Conservation (phyloP, 192 early-diverging fungal genomes). For the Backusella parvicylindrica region DNA sequence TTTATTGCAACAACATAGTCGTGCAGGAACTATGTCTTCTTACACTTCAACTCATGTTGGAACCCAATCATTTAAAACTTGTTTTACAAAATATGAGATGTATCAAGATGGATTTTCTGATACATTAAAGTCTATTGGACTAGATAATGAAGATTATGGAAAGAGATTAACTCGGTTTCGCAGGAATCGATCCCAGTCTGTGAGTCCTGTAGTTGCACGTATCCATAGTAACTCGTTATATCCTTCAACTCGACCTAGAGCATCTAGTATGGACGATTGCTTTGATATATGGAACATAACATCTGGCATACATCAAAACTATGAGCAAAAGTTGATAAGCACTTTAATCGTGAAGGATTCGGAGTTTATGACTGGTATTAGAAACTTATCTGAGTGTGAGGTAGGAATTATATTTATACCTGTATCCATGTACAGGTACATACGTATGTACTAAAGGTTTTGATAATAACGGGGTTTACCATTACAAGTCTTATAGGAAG, state of each 20-base stretch:
- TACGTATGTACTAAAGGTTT: not conserved
- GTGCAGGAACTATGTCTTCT: not conserved
- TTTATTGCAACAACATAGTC: not conserved
- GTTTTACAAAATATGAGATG: not conserved
- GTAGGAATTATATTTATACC: not conserved
- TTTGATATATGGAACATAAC: not conserved
- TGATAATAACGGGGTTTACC: not conserved
- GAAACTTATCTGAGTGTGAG: not conserved
- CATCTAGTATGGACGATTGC: not conserved
- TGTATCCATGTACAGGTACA: no score
- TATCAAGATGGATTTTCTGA: not conserved
- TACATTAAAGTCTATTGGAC: slow-evolving; percentile 21
- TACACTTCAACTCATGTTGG: not conserved
- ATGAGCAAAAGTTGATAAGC: not conserved
- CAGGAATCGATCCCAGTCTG: slow-evolving; percentile 23
- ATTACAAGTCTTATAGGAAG: not conserved
- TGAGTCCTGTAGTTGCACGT: not conserved
- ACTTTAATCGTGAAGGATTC: slow-evolving; percentile 9
- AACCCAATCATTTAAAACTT: not conserved
- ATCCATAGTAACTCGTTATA: not conserved
- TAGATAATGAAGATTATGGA: not conserved
- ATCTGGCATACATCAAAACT: not conserved
- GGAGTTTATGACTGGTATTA: slow-evolving; percentile 7
- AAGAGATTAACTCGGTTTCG: not conserved
- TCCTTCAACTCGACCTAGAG: not conserved